Evolutionary conservation across 148 eudicot genomes (phyloP), one percentile per base, ranked within the genome.

Genomic region (Chenopodium formosanum): DNA sequence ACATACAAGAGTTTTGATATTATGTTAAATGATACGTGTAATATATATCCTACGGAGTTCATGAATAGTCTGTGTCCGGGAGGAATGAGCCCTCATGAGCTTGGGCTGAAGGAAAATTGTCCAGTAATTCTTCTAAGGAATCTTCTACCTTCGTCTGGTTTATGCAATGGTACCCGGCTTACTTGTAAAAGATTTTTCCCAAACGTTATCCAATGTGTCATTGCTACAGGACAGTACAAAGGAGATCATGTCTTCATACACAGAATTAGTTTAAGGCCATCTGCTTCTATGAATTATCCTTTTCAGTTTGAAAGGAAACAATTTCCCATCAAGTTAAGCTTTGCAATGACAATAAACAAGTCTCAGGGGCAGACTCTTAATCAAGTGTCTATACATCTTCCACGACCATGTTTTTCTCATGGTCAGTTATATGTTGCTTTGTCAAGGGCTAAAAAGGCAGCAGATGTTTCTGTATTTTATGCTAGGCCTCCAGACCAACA

Each of bases 301-400:
- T 70, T 72, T 31, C 37, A 56, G 17, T 72, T 80, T n/a, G 31
- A 72, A 37, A 20, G 82, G 6, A 70, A 34, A 23, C 76, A 80
- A n/a, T 29, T 75, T 48, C 67, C 78, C 2, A 32, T 58, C 47
- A 75, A 72, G 19, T 19, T 80, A 1, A 53, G 82, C 22, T 79
- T 79, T 23, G 67, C 82, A 13, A 79, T 79, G 82, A 79, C 82
- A 0, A 62, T 80, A 1, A 80, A 72, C 48, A 80, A 80, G n/a
- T 44, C 58, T 4, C 82, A 80, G 23, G 82, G 77, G 2, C 77
- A 80, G 6, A 80, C 77, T 0, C 25, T 80, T 0, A 9, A 60
- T 1, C 16, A 60, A 1, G 82, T 80, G 0, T 56, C 11, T 1
- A 31, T 80, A 0, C 71, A 58, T 40, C 3, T 80, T 19, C 69